Evolutionary conservation across 2,329 filamentous ascomycete genomes (phyloP), one percentile per base, ranked within the genome.

Genomic region (Malbranchea cinnamomea): DNA sequence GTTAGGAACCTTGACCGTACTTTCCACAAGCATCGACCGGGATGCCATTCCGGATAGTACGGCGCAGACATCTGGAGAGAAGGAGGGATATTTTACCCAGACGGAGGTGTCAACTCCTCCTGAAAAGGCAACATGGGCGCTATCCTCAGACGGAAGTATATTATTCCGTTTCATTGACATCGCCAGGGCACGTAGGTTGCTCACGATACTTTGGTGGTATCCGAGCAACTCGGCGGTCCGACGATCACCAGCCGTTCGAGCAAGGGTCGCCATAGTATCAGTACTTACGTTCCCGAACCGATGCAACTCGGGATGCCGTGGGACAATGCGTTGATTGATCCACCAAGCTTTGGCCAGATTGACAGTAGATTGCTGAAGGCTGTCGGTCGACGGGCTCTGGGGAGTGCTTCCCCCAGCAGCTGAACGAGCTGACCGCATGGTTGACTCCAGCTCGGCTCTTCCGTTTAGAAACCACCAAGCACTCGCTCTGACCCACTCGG

Each of bases 391-490:
- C 30, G 59, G 50, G 3, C 50, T 49, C 38, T 53, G 62, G 14
- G 30, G 31, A 26, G 37, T 66, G 57, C 47, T 65, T 59, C 40
- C 59, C 37, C 72, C 65, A 4, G 67, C 60, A 23, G 55, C 62
- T 20, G 60, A 56, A 17, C 74, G 66, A 5, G 71, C 67, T 30
- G 71, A 74, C 36, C 81, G 68, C 26, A 91, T 74, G 22, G 76
- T 63, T 8, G 59, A 54, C 50, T 93, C 85, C 30, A 93, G 63
- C 6, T 74, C 73, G 45, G 75, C 71, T 37, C 84, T 74, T 12
- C 84, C 85, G 41, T 72, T 78, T 26, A 92, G 49, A 46, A 93
- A 91, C 85, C 85, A 94, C 85, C 85, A 94, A 1, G 81, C 60
- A 3, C 73, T 75, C 14, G 74, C 76, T 34, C 80, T 68, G 6